Evolutionary conservation across 352 stramenopile species (phyloP).

Genomic region (Phytophthora pinifolia): DNA sequence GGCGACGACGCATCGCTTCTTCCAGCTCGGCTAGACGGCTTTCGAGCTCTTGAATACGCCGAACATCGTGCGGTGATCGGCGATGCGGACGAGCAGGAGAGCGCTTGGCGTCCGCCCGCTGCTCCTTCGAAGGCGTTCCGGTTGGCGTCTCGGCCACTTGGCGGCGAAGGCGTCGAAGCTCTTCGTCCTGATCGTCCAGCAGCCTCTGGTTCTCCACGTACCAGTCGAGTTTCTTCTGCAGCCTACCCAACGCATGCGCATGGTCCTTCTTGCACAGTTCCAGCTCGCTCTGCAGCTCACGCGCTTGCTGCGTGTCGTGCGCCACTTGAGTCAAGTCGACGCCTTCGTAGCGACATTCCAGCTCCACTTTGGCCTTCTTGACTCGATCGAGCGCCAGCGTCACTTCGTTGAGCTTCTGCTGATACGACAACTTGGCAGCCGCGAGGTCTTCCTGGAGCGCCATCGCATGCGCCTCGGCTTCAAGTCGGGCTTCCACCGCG

Average conservation of each 20-base stretch:
- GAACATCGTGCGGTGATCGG: slow-evolving; percentile 56
- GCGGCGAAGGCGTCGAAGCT: slow-evolving; percentile 39
- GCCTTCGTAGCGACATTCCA: slow-evolving; percentile 80
- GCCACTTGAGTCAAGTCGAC: slow-evolving; percentile 64
- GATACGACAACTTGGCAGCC: slow-evolving; percentile 31
- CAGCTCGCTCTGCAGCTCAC: slow-evolving; percentile 47
- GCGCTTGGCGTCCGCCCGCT: slow-evolving; percentile 10
- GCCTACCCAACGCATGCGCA: slow-evolving; percentile 36
- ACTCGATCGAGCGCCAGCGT: slow-evolving; percentile 70
- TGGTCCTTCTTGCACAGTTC: slow-evolving; percentile 50
- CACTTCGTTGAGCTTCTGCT: slow-evolving; percentile 64
- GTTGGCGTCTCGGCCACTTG: slow-evolving; percentile 8
- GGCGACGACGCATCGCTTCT: slow-evolving; percentile 67
- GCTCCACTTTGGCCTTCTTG: slow-evolving; percentile 79
- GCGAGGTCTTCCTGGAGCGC: slow-evolving; percentile 66
- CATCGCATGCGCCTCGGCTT: slow-evolving; percentile 54
- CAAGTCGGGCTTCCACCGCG: slow-evolving; percentile 62
- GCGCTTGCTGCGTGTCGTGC: slow-evolving; percentile 49
- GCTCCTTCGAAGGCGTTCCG: slow-evolving; percentile 18
- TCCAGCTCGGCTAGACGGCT: slow-evolving; percentile 64
- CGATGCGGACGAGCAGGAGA: slow-evolving; percentile 23
- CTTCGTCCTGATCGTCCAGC: slow-evolving; percentile 77
- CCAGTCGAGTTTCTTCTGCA: slow-evolving; percentile 87
- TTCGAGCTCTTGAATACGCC: slow-evolving; percentile 79
- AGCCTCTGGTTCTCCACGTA: slow-evolving; percentile 83